These are phyloP conservation scores for Geopyxis carbonaria DNA, from an alignment of 495 filamentous ascomycete species.

Conservation along the genomic window DNA sequence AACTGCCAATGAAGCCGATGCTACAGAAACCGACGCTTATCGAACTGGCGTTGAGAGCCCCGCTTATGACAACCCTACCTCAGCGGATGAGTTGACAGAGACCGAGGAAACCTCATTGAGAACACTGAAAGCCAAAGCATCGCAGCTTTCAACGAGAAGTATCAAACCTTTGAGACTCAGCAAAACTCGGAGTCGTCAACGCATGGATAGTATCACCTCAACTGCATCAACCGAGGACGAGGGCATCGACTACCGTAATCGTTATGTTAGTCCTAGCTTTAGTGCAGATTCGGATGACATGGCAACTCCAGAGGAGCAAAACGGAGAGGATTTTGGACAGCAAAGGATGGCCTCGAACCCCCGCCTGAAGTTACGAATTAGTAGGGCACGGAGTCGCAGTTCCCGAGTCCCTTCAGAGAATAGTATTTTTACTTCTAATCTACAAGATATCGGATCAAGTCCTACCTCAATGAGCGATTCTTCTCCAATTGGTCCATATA, in stretches of 20 bases:
- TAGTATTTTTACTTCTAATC: slow-evolving; percentile 14
- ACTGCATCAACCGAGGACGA: slow-evolving; percentile 80
- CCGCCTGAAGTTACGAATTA: slow-evolving; percentile 19
- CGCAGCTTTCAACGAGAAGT: slow-evolving; percentile 15
- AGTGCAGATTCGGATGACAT: slow-evolving; percentile 1
- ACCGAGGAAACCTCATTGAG: slow-evolving; percentile 49
- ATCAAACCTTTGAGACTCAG: slow-evolving; percentile 28
- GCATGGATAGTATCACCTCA: slow-evolving; percentile 58
- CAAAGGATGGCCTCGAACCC: slow-evolving; percentile 9
- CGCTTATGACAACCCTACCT: slow-evolving; percentile 45
- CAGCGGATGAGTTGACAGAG: slow-evolving; percentile 67
- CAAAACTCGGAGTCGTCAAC: slow-evolving; percentile 30
- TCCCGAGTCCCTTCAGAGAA: slow-evolving; percentile 11
- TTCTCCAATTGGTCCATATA: slow-evolving; percentile 1
- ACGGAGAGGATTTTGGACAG: slow-evolving; percentile 14
- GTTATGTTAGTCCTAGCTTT: slow-evolving; percentile 1
- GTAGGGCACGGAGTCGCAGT: slow-evolving; percentile 13
- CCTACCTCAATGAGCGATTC: slow-evolving; percentile 35
- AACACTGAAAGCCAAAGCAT: slow-evolving; percentile 27
- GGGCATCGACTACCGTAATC: slow-evolving; percentile 46
- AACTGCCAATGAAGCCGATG: slow-evolving; percentile 63
- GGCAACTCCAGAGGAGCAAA: slow-evolving; percentile 6
- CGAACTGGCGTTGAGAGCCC: slow-evolving; percentile 75
- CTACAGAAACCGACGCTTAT: slow-evolving; percentile 81
- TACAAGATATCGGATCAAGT: slow-evolving; percentile 19